Conservation (phyloP, 139 green algal genomes). For the Nannochloris sp. region DNA sequence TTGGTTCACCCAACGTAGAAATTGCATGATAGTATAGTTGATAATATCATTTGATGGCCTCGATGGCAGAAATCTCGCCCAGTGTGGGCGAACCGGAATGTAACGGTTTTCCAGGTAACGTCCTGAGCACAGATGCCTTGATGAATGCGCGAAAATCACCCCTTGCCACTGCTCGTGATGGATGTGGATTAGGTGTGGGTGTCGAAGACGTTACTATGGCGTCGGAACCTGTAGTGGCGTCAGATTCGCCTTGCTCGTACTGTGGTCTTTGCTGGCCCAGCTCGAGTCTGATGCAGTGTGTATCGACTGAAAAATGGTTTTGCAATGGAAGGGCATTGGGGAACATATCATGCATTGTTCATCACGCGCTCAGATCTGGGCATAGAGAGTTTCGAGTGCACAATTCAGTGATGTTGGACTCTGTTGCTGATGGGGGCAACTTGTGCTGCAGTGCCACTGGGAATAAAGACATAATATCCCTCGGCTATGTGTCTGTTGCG, state of each 20-base stretch:
- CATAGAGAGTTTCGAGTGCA: conserved; percentile 82
- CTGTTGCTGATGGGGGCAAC: neutral
- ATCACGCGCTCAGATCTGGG: conserved; percentile 57
- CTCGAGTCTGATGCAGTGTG: neutral
- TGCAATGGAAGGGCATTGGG: conserved; percentile 78
- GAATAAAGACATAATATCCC: neutral
- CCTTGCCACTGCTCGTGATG: too few species aligned
- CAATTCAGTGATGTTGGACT: conserved; percentile 56
- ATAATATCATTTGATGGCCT: too few species aligned
- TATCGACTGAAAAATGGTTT: conserved; percentile 81
- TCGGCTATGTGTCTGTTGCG: neutral
- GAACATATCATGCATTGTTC: conserved; percentile 75
- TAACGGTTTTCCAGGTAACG: too few species aligned
- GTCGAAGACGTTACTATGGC: too few species aligned
- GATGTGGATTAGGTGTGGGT: too few species aligned
- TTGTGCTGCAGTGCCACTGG: neutral
- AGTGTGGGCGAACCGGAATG: too few species aligned
- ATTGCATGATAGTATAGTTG: too few species aligned
- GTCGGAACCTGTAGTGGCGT: neutral
- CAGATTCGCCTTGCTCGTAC: neutral
- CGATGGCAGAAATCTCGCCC: too few species aligned
- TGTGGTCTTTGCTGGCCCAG: neutral
- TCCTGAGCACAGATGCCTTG: too few species aligned
- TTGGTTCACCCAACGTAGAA: too few species aligned
- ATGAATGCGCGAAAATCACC: too few species aligned